Evolutionary conservation across 1,284 basidiomycete species (phyloP).

Genomic region (Cutaneotrichosporon sp.): DNA sequence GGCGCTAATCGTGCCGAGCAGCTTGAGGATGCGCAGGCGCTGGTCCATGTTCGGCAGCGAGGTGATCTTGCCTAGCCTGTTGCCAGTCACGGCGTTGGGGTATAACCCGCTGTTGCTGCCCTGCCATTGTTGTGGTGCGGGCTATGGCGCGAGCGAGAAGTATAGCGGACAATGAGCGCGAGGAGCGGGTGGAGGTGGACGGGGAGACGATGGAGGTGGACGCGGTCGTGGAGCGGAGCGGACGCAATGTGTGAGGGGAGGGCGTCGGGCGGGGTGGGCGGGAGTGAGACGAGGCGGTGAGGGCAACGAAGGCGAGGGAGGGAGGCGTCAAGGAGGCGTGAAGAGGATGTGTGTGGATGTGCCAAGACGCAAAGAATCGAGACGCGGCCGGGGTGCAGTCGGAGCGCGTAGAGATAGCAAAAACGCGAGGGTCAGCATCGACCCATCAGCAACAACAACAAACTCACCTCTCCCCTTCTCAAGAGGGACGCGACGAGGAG

Average conservation of each 20-base stretch:
- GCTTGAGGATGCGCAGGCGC: slow-evolving; percentile 76
- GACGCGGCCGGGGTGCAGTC: too few species aligned
- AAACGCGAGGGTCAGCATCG: background rate
- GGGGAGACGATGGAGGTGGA: background rate
- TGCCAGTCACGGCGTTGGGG: slow-evolving; percentile 2
- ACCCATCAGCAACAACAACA: too few species aligned
- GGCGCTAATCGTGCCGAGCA: slow-evolving; percentile 79
- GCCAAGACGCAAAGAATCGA: too few species aligned
- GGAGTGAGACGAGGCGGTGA: too few species aligned
- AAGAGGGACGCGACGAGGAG: slow-evolving; percentile 51
- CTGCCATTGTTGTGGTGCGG: slow-evolving; percentile 3
- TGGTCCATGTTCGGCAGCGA: slow-evolving; percentile 69
- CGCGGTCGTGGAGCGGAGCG: too few species aligned
- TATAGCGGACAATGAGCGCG: background rate
- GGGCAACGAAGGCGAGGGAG: too few species aligned
- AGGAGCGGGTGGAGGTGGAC: background rate
- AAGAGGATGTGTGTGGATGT: too few species aligned
- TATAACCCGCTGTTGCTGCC: background rate
- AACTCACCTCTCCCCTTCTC: slow-evolving; percentile 9
- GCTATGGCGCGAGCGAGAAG: background rate
- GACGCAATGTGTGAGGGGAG: too few species aligned
- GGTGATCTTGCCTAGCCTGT: background rate
- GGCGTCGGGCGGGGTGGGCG: too few species aligned
- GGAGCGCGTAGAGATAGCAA: background rate
- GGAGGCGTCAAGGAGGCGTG: too few species aligned